Base-by-base conservation (phyloP, 2,329 filamentous ascomycete genomes). In the Alternaria longipes region DNA sequence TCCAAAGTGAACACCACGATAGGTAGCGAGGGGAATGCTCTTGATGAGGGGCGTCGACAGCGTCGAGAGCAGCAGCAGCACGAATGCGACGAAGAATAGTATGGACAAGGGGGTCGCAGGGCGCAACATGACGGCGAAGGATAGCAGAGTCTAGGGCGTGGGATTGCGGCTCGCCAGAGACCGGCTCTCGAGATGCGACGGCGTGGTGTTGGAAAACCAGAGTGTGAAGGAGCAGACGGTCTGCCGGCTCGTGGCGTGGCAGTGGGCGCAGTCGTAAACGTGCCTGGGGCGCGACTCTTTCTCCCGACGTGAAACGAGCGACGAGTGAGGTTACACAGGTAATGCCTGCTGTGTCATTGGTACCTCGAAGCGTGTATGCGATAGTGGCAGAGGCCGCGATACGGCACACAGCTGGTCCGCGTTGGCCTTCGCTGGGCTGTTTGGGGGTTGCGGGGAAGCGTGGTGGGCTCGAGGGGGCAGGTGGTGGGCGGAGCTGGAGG, bases 21-120 rank as follows among this genome's bases (percentile, higher is more conserved):
- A 94, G 54, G 87, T 89, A 38, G 91, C 94, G 42, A 99, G 84
- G 9, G 93, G 92, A 47, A 99, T 96, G 26, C 85, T 86, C 74
- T 91, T 89, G 76, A 98, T 90, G 69, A 99, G 89, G 18, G 95
- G 95, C 0, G 93, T 94, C 1, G 94, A 97, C n/a, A 99, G 82
- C 40, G 94, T 92, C 47, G 93, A 92, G 40, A 99, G 84, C 47
- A 98, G 84, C 54, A 98, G 85, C 64, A 98, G 84, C 65, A 85
- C 90, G 80, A 99, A 97, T 67, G 94, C 93, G 74, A 87, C 85
- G 65, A 96, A 87, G 74, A 98, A 90, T 78, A 98, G 83, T 69
- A 97, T 84, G 70, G 94, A 90, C 77, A 99, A 84, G 69, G 95
- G 94, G 62, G 95, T 98, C 64, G 95, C 94, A 64, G 95, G 94